Evolutionary conservation across 371 early-diverging fungal genomes (phyloP).

Genomic region (Rhizopus stolonifer): DNA sequence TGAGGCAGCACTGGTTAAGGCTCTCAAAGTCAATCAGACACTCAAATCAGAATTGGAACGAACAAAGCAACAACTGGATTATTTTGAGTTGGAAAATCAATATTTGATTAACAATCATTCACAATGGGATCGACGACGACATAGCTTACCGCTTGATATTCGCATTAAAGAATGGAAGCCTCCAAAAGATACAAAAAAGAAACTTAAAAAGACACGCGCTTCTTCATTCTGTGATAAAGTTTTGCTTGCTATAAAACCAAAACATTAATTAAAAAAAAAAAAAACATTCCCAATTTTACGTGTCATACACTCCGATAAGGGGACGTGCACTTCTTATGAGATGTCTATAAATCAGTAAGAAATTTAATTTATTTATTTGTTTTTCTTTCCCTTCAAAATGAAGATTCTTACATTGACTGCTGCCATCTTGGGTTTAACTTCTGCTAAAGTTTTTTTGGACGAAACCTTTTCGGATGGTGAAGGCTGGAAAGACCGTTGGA

Average conservation of each 20-base stretch:
- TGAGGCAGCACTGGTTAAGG: not conserved
- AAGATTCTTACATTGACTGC: constrained; percentile 58
- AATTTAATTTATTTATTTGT: constrained; percentile 1
- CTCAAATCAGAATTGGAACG: not conserved
- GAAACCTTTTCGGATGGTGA: constrained; percentile 79
- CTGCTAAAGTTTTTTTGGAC: constrained; percentile 80
- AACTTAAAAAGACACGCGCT: not conserved
- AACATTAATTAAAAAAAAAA: not conserved
- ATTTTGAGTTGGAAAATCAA: not conserved
- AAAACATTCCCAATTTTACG: too few species aligned
- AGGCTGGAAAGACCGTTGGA: constrained; percentile 75
- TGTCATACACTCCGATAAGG: too few species aligned
- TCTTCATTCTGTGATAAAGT: not conserved
- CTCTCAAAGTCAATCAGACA: not conserved
- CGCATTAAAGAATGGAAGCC: not conserved
- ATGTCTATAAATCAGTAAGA: too few species aligned
- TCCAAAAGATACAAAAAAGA: not conserved
- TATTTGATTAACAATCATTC: not conserved
- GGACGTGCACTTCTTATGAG: too few species aligned
- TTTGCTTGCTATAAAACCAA: not conserved
- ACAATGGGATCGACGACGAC: too few species aligned
- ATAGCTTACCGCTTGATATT: too few species aligned
- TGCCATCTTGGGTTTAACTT: constrained; percentile 64
- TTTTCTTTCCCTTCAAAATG: constrained; percentile 28
- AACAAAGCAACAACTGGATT: not conserved